Base-by-base conservation (phyloP, 352 stramenopile genomes). In the Globisporangium cederbergense region DNA sequence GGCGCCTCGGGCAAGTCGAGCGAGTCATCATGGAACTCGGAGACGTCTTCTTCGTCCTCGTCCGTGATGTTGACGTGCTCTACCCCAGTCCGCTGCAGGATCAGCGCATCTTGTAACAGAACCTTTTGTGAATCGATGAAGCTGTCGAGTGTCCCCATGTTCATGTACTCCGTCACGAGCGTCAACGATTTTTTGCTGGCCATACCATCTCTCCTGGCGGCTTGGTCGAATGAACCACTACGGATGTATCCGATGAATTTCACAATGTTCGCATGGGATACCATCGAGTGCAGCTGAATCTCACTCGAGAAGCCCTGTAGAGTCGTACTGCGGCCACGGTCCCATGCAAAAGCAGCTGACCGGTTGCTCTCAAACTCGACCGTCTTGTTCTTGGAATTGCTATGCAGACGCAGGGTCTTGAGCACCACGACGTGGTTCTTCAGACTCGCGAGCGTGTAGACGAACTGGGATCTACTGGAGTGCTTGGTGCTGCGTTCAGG, bases 221-320 rank as follows among this genome's bases (percentile, higher is more conserved):
- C 69, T 22, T 30, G 56, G 13, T 40, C 36, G 10, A 13, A 59
- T 20, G 50, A 53, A 9, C 42, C 51, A 28, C 47, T 62, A 54
- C 58, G 51, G 13, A 77, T 18, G 18, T 72, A 82, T 7, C 86
- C 83, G 25, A 89, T 71, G 58, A 91, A 94, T 13, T 74, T 55
- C 52, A 82, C 78, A 20, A 94, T 73, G 60, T 86, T 85, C 11
- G 81, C 77, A 56, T 94, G 85, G 13, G 70, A 77, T 38, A 94
- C 76, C 42, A 77, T 66, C 22, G 85, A 77, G 65, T 86, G 75
- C 18, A 84, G 71, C 34, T 76, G 75, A 14, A 94, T 69, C 51
- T 94, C 83, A 16, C 38, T n/a, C 50, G 38, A 32, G 40, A 65
- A 65, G 25, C 28, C 14, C 9, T 32, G 40, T 18, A 65, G 34